These are phyloP conservation scores for Torulaspora franciscae DNA, from an alignment of 805 yeast species.

Conservation along the genomic window DNA sequence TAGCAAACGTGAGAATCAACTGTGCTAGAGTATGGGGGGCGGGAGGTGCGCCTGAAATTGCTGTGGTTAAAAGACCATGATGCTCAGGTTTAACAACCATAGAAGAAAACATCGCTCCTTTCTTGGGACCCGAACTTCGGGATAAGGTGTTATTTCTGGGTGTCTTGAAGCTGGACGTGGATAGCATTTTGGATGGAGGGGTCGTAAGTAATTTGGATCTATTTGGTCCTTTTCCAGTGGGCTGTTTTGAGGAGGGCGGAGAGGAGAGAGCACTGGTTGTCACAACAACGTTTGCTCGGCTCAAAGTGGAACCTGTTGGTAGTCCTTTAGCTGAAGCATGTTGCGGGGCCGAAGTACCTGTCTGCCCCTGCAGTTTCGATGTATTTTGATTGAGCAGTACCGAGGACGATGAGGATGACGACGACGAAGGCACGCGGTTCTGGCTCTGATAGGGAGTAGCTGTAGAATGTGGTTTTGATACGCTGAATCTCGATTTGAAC, in stretches of 20 bases:
- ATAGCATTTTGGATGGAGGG: slow-evolving; percentile 28
- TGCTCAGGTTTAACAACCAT: slow-evolving; percentile 7
- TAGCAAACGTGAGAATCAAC: slow-evolving; percentile 20
- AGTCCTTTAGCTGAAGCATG: slow-evolving; percentile 13
- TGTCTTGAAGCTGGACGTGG: slow-evolving; percentile 21
- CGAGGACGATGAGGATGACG: slow-evolving; percentile 9
- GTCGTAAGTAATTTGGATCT: slow-evolving; percentile 22
- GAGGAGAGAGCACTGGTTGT: slow-evolving; percentile 17
- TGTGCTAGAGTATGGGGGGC: slow-evolving; percentile 12
- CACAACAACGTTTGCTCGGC: slow-evolving; percentile 16
- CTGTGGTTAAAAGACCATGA: slow-evolving; percentile 6
- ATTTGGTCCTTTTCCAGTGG: slow-evolving; percentile 11
- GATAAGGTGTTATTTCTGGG: slow-evolving; percentile 16
- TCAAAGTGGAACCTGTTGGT: slow-evolving; percentile 17
- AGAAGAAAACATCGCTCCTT: slow-evolving; percentile 5
- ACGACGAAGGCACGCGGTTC: slow-evolving; percentile 10
- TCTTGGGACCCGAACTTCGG: slow-evolving; percentile 7
- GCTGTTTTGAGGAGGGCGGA: slow-evolving; percentile 15
- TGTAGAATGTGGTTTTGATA: slow-evolving; percentile 9
- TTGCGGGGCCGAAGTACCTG: slow-evolving; percentile 8
- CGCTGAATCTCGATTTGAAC: slow-evolving; percentile 11
- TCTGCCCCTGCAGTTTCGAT: slow-evolving; percentile 8
- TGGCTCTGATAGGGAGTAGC: slow-evolving; percentile 16
- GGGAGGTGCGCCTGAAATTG: slow-evolving; percentile 1
- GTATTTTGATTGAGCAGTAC: neutral